Conservation (phyloP, 352 stramenopile genomes). For the Phytophthora colocasiae region DNA sequence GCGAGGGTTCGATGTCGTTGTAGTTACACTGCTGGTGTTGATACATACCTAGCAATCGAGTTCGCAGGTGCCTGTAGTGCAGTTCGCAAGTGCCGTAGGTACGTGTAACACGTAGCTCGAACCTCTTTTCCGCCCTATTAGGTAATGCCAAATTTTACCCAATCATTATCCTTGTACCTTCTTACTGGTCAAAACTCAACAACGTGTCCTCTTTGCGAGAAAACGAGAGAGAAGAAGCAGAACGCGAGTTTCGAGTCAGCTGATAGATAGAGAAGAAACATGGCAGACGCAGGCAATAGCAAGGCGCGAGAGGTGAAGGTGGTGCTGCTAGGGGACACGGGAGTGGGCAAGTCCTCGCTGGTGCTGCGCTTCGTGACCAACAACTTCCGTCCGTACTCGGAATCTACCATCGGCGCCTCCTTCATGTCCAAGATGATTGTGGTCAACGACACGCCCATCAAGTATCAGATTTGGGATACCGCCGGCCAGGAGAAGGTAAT, state of each 20-base stretch:
- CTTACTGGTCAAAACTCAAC: background rate
- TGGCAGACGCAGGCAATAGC: conserved; percentile 64
- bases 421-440: conserved; percentile 98
- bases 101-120: too few species aligned
- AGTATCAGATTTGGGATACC: conserved; percentile 99
- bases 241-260: conserved; percentile 8
- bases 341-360: conserved; percentile 97
- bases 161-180: conserved; percentile 4
- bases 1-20: too few species aligned
- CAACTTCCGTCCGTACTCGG: conserved; percentile 96
- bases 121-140: conserved; percentile 15
- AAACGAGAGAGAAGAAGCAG: conserved; percentile 24
- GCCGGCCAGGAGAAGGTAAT: conserved; percentile 95
- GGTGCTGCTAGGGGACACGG: conserved; percentile 92
- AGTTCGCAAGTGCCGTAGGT: too few species aligned
- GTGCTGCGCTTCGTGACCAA: conserved; percentile 97
- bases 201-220: conserved; percentile 11
- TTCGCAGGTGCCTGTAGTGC: too few species aligned
- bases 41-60: too few species aligned
- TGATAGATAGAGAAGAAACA: conserved; percentile 28
- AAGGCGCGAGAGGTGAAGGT: conserved; percentile 92
- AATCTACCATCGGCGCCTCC: conserved; percentile 97
- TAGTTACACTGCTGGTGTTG: too few species aligned
- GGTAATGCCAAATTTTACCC: conserved; percentile 18
- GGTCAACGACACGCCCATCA: conserved; percentile 92